Evolutionary conservation across 106 monocot genomes (phyloP).

Genomic region (Iris macrosiphon): DNA sequence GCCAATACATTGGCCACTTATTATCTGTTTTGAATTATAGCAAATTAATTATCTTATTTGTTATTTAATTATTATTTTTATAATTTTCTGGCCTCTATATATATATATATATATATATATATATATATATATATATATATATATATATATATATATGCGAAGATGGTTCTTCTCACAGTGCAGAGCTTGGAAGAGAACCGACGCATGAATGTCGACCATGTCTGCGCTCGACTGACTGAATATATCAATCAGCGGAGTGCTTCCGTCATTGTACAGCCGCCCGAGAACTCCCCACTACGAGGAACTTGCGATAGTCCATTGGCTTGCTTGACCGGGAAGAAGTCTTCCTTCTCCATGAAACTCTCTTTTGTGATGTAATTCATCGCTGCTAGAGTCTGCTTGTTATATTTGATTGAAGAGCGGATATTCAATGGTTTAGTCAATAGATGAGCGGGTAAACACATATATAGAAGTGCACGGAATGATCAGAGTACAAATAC

Average conservation of each 20-base stretch:
- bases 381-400: slow-evolving; percentile 57
- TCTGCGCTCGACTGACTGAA: slow-evolving; percentile 55
- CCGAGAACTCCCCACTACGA: slow-evolving; percentile 58
- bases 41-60: too few relatives aligned
- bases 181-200: slow-evolving; percentile 38
- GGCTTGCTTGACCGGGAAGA: slow-evolving; percentile 38
- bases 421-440: background rate
- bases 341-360: slow-evolving; percentile 21
- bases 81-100: too few relatives aligned
- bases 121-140: too few relatives aligned
- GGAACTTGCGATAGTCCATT: slow-evolving; percentile 38
- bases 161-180: slow-evolving; percentile 36
- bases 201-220: slow-evolving; percentile 59
- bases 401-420: slow-evolving; percentile 26
- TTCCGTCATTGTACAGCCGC: slow-evolving; percentile 33
- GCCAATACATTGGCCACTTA: background rate
- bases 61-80: too few relatives aligned
- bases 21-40: background rate
- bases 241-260: slow-evolving; percentile 46
- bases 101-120: too few relatives aligned
- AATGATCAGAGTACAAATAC: slow-evolving; percentile 1
- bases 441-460: background rate
- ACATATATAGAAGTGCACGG: too few relatives aligned
- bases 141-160: slow-evolving; percentile 43
- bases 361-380: slow-evolving; percentile 31